Percentiles rank a stretch among this genome's conserved stretches.
Conservation (phyloP, 108 stramenopile genomes). For the Epithemia pelagica region DNA sequence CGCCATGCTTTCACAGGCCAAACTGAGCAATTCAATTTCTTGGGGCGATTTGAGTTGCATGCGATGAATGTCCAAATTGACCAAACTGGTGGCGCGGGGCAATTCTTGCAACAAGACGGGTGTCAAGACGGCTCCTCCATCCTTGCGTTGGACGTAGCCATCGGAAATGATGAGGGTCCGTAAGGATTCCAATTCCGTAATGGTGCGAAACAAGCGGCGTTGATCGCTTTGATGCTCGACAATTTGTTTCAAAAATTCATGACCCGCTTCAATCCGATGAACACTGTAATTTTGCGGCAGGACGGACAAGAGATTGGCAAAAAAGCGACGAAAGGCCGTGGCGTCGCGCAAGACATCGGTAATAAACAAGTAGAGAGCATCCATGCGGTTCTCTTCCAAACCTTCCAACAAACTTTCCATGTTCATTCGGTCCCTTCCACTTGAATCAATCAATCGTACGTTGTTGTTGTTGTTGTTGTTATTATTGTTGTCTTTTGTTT, state of each 20-base stretch:
- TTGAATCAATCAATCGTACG: no score
- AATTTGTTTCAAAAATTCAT: conserved; percentile 26
- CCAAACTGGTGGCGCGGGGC: conserved; percentile 21
- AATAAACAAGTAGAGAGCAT: conserved; percentile 36
- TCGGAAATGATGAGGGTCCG: conserved; percentile 27
- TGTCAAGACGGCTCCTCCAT: conserved; percentile 18
- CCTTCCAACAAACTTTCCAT: conserved; percentile 26
- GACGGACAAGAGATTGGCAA: conserved; percentile 14
- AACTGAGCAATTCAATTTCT: conserved; percentile 14
- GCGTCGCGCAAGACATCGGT: conserved; percentile 28
- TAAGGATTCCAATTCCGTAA: conserved; percentile 22
- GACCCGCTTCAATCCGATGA: conserved; percentile 34
- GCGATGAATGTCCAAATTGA: conserved; percentile 29
- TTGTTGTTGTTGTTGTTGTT: no score
- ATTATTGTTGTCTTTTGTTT: no score
- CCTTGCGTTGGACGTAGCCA: conserved; percentile 32
- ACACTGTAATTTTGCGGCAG: conserved; percentile 33
- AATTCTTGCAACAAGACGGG: conserved; percentile 17
- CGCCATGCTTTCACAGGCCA: conserved; percentile 17
- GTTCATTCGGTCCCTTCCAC: no score
- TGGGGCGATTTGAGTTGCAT: conserved; percentile 9
- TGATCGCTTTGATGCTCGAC: conserved; percentile 11
- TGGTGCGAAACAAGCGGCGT: conserved; percentile 12
- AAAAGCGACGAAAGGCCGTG: conserved; percentile 20
- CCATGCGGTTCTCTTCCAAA: conserved; percentile 30